A percentile compares a stretch with the other conserved stretches of the same genome.
These are phyloP conservation scores for Tubosaeta sp. DNA, from an alignment of 768 basidiomycete genomes.

Conservation along the genomic window DNA sequence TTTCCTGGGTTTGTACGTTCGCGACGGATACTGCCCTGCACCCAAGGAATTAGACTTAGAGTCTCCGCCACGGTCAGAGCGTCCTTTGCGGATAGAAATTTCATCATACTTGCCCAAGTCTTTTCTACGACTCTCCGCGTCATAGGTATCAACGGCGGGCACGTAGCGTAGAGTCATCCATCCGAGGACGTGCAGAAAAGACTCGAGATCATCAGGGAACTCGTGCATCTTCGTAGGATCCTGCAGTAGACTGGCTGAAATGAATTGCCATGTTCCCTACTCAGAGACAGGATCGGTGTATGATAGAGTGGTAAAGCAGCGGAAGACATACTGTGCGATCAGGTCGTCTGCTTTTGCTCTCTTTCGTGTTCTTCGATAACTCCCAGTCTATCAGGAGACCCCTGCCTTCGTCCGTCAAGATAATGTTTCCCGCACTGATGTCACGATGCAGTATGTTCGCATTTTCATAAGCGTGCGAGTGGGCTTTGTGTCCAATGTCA, in stretches of 20 bases:
- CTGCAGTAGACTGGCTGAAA: conserved; percentile 13
- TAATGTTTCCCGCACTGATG: conserved; percentile 26
- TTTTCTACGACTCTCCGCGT: no score
- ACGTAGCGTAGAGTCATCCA: neutral
- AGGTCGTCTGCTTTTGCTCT: neutral
- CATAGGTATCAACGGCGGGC: neutral
- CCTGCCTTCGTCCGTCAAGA: conserved; percentile 9
- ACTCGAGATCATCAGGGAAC: conserved; percentile 31
- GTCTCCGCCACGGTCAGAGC: no score
- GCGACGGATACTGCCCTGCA: neutral
- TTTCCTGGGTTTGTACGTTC: neutral
- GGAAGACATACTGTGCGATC: neutral
- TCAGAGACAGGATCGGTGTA: neutral
- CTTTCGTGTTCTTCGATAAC: neutral
- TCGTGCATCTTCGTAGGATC: conserved; percentile 15
- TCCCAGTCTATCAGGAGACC: conserved; percentile 29
- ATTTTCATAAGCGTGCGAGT: conserved; percentile 13
- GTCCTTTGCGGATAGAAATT: neutral
- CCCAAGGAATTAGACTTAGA: neutral
- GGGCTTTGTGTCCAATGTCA: no score
- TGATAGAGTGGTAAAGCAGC: neutral
- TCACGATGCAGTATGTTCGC: conserved; percentile 25
- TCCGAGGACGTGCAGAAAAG: conserved; percentile 20
- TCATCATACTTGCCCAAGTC: neutral
- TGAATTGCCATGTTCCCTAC: conserved; percentile 10